Evolutionary conservation across 2,329 filamentous ascomycete genomes (phyloP).

Genomic region (Cordyceps militaris): DNA sequence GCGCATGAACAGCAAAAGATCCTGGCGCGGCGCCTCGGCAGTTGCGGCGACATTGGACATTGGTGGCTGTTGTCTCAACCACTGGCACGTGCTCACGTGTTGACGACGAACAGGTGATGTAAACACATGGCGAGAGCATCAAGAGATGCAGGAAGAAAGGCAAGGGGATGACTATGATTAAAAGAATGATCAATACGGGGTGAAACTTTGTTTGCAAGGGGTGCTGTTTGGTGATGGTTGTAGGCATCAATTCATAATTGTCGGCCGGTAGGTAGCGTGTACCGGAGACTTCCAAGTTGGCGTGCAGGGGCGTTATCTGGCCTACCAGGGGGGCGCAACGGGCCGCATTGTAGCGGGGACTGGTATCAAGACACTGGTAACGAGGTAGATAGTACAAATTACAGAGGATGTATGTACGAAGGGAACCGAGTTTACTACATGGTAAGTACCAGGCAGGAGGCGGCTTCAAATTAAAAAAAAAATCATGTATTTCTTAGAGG

Average conservation of each 20-base stretch:
- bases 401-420: too few species aligned
- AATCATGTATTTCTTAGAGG: background rate
- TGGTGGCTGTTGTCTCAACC: background rate
- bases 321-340: slow-evolving; percentile 4
- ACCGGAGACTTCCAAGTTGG: background rate
- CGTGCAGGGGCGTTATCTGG: background rate
- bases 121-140: background rate
- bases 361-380: background rate
- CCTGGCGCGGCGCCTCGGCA: slow-evolving; percentile 10
- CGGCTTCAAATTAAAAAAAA: background rate
- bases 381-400: background rate
- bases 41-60: background rate
- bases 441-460: too few species aligned
- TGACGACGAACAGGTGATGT: slow-evolving; percentile 2
- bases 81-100: slow-evolving; percentile 7
- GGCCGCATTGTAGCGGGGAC: slow-evolving; percentile 1
- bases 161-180: background rate
- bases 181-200: background rate
- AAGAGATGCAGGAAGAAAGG: background rate
- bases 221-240: too few species aligned
- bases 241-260: background rate
- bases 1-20: background rate
- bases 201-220: too few species aligned
- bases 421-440: too few species aligned
- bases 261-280: slow-evolving; percentile 1